Conservation (phyloP, 768 basidiomycete genomes). For the Boletus coccyginus region DNA sequence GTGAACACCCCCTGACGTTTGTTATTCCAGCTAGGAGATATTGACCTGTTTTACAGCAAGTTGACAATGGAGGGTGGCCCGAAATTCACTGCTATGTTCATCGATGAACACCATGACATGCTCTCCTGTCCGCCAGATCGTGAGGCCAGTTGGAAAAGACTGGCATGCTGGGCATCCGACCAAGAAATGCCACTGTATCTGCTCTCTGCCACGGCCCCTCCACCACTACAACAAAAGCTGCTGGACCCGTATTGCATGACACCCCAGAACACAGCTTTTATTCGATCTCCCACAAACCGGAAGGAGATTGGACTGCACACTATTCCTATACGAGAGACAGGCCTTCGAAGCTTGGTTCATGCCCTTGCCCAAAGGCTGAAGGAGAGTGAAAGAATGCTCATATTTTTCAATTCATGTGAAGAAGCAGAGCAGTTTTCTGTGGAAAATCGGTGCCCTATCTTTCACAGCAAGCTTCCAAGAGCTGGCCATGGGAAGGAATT, state of each 20-base stretch:
- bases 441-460: background rate
- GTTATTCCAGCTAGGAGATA: background rate
- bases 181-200: background rate
- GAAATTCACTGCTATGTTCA: background rate
- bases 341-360: background rate
- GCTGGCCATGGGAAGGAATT: too few relatives aligned
- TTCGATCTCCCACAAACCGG: background rate
- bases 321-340: background rate
- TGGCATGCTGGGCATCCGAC: background rate
- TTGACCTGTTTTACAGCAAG: background rate
- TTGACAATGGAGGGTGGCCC: background rate
- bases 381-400: background rate
- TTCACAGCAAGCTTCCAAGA: conserved; percentile 4
- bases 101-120: background rate
- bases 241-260: background rate
- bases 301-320: conserved; percentile 1
- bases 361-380: background rate
- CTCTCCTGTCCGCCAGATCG: conserved; percentile 2
- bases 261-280: background rate
- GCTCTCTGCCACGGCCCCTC: background rate
- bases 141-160: background rate
- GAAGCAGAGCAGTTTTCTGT: background rate
- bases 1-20: background rate
- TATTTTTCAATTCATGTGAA: background rate
- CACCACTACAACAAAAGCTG: background rate